Percentiles rank a stretch among this genome's conserved stretches.
phyloP scores from a whole-genome alignment of 2,329 filamentous ascomycete genomes.

The Sporothrix brasiliensis region DNA sequence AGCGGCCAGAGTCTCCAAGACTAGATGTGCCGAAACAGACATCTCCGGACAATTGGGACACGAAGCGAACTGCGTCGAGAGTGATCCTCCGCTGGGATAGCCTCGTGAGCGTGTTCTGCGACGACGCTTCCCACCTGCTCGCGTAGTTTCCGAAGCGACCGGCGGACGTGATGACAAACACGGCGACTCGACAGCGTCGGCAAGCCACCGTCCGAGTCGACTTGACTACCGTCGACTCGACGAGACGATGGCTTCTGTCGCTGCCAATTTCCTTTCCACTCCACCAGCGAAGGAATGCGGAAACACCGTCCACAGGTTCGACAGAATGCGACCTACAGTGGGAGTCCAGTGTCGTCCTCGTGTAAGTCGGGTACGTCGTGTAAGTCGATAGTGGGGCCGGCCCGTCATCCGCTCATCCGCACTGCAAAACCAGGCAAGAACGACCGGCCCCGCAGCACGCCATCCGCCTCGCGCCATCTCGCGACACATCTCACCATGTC shows the following conservation, averaged over 20 bases:
- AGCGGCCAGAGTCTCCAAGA: not conserved
- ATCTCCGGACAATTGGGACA: not conserved
- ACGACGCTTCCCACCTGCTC: not conserved
- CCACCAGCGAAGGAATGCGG: not conserved
- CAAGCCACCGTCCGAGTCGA: too few species aligned
- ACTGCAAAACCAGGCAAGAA: not conserved
- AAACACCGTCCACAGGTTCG: not conserved
- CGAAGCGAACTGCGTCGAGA: not conserved
- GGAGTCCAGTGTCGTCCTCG: not conserved
- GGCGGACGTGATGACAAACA: too few species aligned
- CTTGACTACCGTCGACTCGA: too few species aligned
- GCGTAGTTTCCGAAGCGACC: not conserved
- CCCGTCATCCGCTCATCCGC: not conserved
- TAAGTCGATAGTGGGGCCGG: slow-evolving; percentile 14
- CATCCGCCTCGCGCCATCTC: not conserved
- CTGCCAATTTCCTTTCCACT: too few species aligned
- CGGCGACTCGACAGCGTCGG: too few species aligned
- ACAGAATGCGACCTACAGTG: not conserved
- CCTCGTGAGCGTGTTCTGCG: not conserved
- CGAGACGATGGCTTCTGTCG: too few species aligned
- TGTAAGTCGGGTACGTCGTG: slow-evolving; percentile 24
- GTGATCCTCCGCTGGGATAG: too few species aligned
- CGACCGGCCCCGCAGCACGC: slow-evolving; percentile 13
- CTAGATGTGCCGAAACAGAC: not conserved
- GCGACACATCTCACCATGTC: not conserved